A percentile compares a stretch with the other conserved stretches of the same genome.
These are phyloP conservation scores for Termitomyces sp. DNA, from an alignment of 768 basidiomycete genomes.

Conservation along the genomic window DNA sequence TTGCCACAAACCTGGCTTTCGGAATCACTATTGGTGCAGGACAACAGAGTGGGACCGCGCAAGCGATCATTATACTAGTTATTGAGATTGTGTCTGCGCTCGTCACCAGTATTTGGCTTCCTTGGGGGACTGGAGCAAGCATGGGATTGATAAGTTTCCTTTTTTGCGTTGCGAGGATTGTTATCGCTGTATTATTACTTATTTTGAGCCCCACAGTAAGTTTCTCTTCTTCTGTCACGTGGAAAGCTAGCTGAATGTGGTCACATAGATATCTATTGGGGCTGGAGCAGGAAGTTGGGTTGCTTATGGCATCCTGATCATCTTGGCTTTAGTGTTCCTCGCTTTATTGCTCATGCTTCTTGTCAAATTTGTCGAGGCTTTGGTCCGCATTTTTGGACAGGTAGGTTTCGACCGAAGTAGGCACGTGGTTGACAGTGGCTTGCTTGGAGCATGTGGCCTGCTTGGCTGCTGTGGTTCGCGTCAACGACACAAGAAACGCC, in stretches of 20 bases:
- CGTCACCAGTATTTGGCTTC: slow-evolving; percentile 89
- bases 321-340: slow-evolving; percentile 76
- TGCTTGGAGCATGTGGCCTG: slow-evolving; percentile 79
- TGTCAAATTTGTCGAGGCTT: slow-evolving; percentile 79
- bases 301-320: slow-evolving; percentile 85
- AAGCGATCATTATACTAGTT: slow-evolving; percentile 85
- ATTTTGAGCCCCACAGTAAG: slow-evolving; percentile 86
- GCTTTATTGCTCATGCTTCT: slow-evolving; percentile 78
- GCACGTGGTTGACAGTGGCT: slow-evolving; percentile 76
- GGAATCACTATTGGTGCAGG: slow-evolving; percentile 86
- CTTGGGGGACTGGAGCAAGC: slow-evolving; percentile 94
- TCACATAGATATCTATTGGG: slow-evolving; percentile 73
- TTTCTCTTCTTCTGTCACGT: slow-evolving; percentile 9
- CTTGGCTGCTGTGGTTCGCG: slow-evolving; percentile 59
- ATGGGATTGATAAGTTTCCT: slow-evolving; percentile 97
- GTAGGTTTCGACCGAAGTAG: slow-evolving; percentile 82
- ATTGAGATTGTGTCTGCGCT: slow-evolving; percentile 85
- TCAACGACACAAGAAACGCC: slow-evolving; percentile 26
- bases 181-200: slow-evolving; percentile 84
- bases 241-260: slow-evolving; percentile 8
- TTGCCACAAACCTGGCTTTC: slow-evolving; percentile 76
- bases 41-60: slow-evolving; percentile 85
- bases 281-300: slow-evolving; percentile 85
- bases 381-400: slow-evolving; percentile 69
- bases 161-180: slow-evolving; percentile 86